Percentiles rank a stretch among this genome's conserved stretches.
Conservation (phyloP, 2,329 filamentous ascomycete genomes). For the Coccinonectria pachysandricola region DNA sequence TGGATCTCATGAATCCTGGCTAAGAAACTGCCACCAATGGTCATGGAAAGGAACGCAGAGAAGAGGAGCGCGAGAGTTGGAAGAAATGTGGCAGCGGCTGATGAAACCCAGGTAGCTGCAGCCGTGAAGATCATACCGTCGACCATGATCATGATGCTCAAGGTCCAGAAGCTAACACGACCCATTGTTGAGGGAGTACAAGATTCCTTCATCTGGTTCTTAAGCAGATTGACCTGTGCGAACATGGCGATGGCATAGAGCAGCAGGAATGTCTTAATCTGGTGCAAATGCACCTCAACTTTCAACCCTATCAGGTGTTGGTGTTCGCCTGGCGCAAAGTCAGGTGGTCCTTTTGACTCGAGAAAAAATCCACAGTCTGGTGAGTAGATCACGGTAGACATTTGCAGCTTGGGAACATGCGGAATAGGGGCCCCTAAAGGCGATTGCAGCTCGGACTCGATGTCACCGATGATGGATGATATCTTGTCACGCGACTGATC, state of each 20-base stretch:
- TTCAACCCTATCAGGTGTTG: constrained; percentile 51
- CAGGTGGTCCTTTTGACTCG: constrained; percentile 52
- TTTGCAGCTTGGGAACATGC: constrained; percentile 44
- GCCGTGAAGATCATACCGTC: constrained; percentile 50
- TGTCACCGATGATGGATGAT: constrained; percentile 33
- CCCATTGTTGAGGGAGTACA: constrained; percentile 58
- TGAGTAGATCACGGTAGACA: constrained; percentile 56
- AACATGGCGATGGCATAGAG: constrained; percentile 46
- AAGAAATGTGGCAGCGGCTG: constrained; percentile 44
- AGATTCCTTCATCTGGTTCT: constrained; percentile 55
- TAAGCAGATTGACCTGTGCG: constrained; percentile 51
- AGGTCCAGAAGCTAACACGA: constrained; percentile 54
- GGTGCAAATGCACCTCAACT: constrained; percentile 46
- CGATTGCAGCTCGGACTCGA: constrained; percentile 53
- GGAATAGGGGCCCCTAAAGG: constrained; percentile 49
- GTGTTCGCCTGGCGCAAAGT: constrained; percentile 38
- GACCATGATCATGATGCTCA: constrained; percentile 50
- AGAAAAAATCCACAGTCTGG: constrained; percentile 59
- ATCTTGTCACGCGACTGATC: constrained; percentile 21
- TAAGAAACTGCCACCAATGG: constrained; percentile 47
- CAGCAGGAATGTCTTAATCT: constrained; percentile 50
- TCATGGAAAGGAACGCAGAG: constrained; percentile 43
- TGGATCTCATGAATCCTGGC: constrained; percentile 52
- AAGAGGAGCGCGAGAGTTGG: constrained; percentile 45
- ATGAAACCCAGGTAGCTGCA: constrained; percentile 46